Evolutionary conservation across 768 basidiomycete genomes (phyloP), one percentile per base, ranked within the genome.

Genomic region (Kwoniella mangroviensis): DNA sequence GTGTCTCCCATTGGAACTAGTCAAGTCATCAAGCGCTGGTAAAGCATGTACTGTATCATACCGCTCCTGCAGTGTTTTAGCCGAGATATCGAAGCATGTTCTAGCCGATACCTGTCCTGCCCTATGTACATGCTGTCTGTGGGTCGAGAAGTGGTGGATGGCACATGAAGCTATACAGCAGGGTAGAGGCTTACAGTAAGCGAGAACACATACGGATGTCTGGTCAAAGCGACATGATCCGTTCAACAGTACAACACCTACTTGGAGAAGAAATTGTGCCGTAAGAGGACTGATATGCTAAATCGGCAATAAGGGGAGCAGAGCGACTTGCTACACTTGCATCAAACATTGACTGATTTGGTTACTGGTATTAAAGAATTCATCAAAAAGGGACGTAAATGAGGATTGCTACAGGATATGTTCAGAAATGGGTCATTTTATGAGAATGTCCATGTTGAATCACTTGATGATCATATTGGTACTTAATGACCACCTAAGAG

Each of bases 401-500:
- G 53, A 54, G 24, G 53, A 54, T 54, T 54, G 24, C 53, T 54
- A 54, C 53, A 54, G 53, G 53, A 22, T n/a, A 49, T 49, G 45
- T 11, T 49, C 11, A 17, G 34, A 7, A 7, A 34, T 34, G 34
- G 34, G 34, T 34, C 34, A 34, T 34, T 34, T 4, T 34, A 4
- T 34, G 9, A 7, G 34, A 34, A 34, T 34, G 34, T 34, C 34
- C n/a, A n/a, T n/a, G n/a, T n/a, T n/a, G n/a, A n/a, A n/a, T n/a
- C n/a, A n/a, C n/a, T n/a, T n/a, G n/a, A n/a, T n/a, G n/a, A n/a
- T n/a, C n/a, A n/a, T n/a, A n/a, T n/a, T n/a, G n/a, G n/a, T n/a
- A n/a, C n/a, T n/a, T n/a, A n/a, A n/a, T n/a, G 45, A 49, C 45
- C 45, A 49, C 45, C 45, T 49, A 65, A 17, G 22, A 65, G 52